These are phyloP conservation scores for Calycina herbarum DNA, from an alignment of 2,329 filamentous ascomycete species.

Conservation along the genomic window DNA sequence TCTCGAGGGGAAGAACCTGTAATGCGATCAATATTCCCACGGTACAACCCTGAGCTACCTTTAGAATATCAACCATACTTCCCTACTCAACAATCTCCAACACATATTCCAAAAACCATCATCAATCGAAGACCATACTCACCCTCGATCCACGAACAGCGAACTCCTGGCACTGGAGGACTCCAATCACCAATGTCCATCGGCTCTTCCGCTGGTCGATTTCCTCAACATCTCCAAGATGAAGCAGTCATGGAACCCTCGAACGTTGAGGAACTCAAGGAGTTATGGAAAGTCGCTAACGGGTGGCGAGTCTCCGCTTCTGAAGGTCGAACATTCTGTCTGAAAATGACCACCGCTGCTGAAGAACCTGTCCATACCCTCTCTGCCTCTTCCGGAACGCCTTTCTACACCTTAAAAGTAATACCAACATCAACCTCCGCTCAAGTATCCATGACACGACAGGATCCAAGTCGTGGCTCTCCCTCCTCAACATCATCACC, in stretches of 20 bases:
- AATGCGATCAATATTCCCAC: constrained; percentile 73
- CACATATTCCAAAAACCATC: constrained; percentile 61
- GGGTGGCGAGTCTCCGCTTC: constrained; percentile 64
- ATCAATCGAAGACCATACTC: constrained; percentile 67
- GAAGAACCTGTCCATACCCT: constrained; percentile 68
- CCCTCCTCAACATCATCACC: constrained; percentile 27
- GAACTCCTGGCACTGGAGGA: constrained; percentile 25
- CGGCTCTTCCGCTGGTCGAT: constrained; percentile 30
- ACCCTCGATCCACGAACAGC: constrained; percentile 29
- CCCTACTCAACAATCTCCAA: constrained; percentile 64
- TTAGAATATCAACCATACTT: constrained; percentile 70
- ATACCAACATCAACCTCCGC: constrained; percentile 65
- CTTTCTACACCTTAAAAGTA: constrained; percentile 66
- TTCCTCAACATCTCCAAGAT: constrained; percentile 34
- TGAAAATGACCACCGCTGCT: constrained; percentile 55
- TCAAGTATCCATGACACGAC: constrained; percentile 57
- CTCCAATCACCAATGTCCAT: constrained; percentile 33
- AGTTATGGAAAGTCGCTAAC: constrained; percentile 68
- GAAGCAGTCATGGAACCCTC: constrained; percentile 34
- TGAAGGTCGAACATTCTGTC: constrained; percentile 59
- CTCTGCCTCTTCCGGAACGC: constrained; percentile 56
- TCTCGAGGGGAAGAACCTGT: constrained; percentile 40
- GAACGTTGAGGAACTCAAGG: constrained; percentile 58
- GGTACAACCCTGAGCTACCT: constrained; percentile 67
- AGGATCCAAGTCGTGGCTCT: constrained; percentile 58